Evolutionary conservation across 352 stramenopile species (phyloP), one percentile per base, ranked within the genome.

Genomic region (Globisporangium apiculatum): DNA sequence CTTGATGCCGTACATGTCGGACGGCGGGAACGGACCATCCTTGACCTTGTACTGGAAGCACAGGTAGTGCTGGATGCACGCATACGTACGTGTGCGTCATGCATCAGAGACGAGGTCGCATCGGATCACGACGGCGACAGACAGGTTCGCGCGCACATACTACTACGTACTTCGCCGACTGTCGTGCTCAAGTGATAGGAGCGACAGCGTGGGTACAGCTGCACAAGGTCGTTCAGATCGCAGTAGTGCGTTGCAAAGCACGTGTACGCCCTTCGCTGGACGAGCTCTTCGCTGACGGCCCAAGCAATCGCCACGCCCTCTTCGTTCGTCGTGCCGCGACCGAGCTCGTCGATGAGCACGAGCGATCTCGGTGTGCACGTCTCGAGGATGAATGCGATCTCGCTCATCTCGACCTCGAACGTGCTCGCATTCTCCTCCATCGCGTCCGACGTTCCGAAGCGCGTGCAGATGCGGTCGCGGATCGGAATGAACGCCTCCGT

Each of bases 351-450:
- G 17, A 98, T 90, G 9, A 98, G 63, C 9, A 97, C 79, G 46
- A 97, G 69, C 10, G 75, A 94, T 36, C 55, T 76, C 45, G 67
- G 42, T 7, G 83, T 90, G 50, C 75, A 81, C 5, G 74, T 71
- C 58, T 95, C 85, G 17, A 96, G 62, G 1, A 95, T 91, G 60
- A 95, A 94, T 8, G 86, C 85, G 3, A 76, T 88, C 57, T 97
- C 89, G 0, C 79, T 86, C 91, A 97, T 98, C 57, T 98, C 91
- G 35, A 96, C 78, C 10, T 74, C 76, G 62, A 98, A 98, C 4
- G 89, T 95, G 53, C 87, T 97, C 15, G 91, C 69, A 61, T 97
- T 98, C 64, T 96, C 87, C 71, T 98, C 91, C 79, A 98, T 96
- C 56, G 97, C 88, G 52, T 98, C 91, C 3, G 85, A 91, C 7